phyloP scores from a whole-genome alignment of 345 rosid genomes.

The Bruguiera sexangula region DNA sequence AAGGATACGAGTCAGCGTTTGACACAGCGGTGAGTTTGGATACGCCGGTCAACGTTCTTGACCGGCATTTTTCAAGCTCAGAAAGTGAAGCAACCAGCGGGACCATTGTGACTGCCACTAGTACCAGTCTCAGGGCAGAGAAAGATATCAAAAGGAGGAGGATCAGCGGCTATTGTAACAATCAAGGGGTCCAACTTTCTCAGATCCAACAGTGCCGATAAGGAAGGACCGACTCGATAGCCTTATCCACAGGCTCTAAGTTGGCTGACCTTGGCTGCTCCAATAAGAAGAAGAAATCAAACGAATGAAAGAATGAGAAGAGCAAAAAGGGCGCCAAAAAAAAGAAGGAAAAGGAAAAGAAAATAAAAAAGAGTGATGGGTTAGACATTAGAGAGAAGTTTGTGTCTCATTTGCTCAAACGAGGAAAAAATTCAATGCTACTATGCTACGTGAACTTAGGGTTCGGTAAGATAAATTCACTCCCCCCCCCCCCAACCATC shows the following conservation, averaged over 20 bases:
- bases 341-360: background rate
- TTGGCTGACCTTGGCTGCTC: conserved; percentile 35
- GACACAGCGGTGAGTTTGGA: conserved; percentile 41
- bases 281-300: conserved; percentile 3
- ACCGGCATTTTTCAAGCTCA: conserved; percentile 44
- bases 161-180: conserved; percentile 13
- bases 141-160: conserved; percentile 37
- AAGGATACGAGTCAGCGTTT: conserved; percentile 32
- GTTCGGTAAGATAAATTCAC: no score
- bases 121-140: conserved; percentile 6
- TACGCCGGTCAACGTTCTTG: conserved; percentile 57
- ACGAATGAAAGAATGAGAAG: background rate
- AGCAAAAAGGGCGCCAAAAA: background rate
- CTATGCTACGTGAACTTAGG: background rate
- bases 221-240: background rate
- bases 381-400: background rate
- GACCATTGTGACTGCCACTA: conserved; percentile 19
- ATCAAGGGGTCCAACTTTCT: conserved; percentile 31
- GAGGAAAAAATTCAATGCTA: no score
- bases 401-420: no score
- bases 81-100: conserved; percentile 40
- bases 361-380: background rate
- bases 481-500: no score
- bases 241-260: conserved; percentile 20
- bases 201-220: conserved; percentile 26